phyloP scores from a whole-genome alignment of 345 rosid genomes.

The Citrus medica region DNA sequence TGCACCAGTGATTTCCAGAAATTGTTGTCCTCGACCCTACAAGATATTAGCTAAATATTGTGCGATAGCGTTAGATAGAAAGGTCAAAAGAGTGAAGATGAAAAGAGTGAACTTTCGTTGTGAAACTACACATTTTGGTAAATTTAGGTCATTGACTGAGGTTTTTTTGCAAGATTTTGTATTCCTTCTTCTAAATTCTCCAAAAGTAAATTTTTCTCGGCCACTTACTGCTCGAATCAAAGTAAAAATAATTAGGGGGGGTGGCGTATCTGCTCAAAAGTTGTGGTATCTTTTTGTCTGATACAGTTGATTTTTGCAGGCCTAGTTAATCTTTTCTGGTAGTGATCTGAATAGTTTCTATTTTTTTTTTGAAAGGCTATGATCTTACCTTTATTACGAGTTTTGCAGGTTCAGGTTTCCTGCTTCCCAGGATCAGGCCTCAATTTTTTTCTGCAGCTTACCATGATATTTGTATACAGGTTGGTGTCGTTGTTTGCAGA shows the following conservation, averaged over 20 bases:
- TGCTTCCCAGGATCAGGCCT: constrained; percentile 38
- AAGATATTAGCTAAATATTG: not conserved
- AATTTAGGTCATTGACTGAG: not conserved
- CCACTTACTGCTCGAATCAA: too few species aligned
- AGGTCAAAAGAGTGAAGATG: not conserved
- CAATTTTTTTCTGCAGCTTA: constrained; percentile 31
- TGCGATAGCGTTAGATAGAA: not conserved
- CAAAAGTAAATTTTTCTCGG: not conserved
- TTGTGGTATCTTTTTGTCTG: not conserved
- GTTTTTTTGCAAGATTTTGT: not conserved
- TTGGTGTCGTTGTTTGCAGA: constrained; percentile 30
- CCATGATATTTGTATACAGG: constrained; percentile 41
- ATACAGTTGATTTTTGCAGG: not conserved
- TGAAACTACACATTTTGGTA: not conserved
- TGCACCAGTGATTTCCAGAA: not conserved
- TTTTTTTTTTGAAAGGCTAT: not conserved
- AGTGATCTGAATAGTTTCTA: not conserved
- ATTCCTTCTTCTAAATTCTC: not conserved
- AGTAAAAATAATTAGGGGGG: not conserved
- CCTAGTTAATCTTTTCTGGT: not conserved
- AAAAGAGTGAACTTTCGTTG: not conserved
- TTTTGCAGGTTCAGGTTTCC: constrained; percentile 47
- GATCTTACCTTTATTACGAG: constrained; percentile 26
- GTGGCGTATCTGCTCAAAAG: not conserved
- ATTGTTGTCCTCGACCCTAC: not conserved